Evolutionary conservation across 345 rosid species (phyloP), one percentile per base, ranked within the genome.

Genomic region (Lenwebbia sp.): DNA sequence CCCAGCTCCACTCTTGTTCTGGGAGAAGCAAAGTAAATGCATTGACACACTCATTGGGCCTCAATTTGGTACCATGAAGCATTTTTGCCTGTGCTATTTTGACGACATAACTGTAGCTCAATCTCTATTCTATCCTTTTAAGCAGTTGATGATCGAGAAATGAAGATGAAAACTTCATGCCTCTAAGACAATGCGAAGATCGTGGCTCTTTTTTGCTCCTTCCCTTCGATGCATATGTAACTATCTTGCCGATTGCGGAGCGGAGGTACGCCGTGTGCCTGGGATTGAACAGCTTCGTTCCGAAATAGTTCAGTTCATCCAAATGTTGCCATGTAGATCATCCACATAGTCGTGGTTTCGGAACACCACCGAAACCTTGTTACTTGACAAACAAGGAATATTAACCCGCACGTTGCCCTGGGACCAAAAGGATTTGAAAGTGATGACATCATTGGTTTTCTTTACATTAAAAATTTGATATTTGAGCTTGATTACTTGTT

Each of bases 281-380:
- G 26, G 19, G 81, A 5, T 70, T 37, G 47, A 70, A 37, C 26
- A 70, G 47, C 41, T 70, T 70, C 13, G 7, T 37, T 70, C 11
- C 23, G 7, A 70, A 70, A 37, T 37, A 25, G 40, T 9, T 5
- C 0, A 37, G 14, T 70, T 4, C 7, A 4, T 37, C 4, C 25
- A 19, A 70, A 37, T 70, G 47, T 70, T 2, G 81, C 33, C 47
- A 70, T 3, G 4, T 33, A 65, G 44, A 9, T 17, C 33, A 9
- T 17, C 33, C 2, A 0, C 13, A 17, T 17, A 8, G 44, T 17
- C 6, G n/a, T n/a, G n/a, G n/a, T n/a, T n/a, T n/a, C n/a, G n/a
- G n/a, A n/a, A n/a, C n/a, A n/a, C n/a, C n/a, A n/a, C n/a, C n/a
- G n/a, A n/a, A 62, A 30, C 23, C 75, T 15, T 12, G 22, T 14